Evolutionary conservation across 2,329 filamentous ascomycete genomes (phyloP), one percentile per base, ranked within the genome.

Genomic region (Tolypocladium tropicale): DNA sequence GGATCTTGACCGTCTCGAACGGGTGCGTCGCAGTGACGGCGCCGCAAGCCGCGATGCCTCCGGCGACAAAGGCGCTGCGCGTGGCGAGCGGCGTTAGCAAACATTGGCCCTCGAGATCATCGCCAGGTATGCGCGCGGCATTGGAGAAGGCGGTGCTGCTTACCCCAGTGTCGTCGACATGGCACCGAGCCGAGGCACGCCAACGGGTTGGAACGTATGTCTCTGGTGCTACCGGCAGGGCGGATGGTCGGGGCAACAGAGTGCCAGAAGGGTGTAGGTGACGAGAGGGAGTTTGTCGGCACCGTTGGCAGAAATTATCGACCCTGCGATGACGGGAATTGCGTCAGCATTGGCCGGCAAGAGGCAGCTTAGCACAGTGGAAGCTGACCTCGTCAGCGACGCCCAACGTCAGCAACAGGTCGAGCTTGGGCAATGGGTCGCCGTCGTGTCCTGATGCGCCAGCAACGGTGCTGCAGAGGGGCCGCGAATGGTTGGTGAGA

Each of bases 1-100:
- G 89, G 70, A 97, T 97, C 82, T 99, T 99, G 71, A 99, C 91
- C 14, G 93, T 97, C 76, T 99, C 94, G 76, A 97, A 97, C 56
- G 92, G 92, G 74, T 99, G 94, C 53, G 94, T 97, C 62, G 95
- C 92, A 43, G 93, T 97, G 57, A 99, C 94, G 62, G 94, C 94
- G 68, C 94, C 94, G 75, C 93, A 97, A 62, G 94, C 94, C 69
- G 94, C 94, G 68, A 99, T 89, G 70, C 94, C 94, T 70, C 94
- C 94, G 56, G 94, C 93, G 67, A 97, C 84, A 78, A 99, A 99
- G 59, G 91, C 90, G 63, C 92, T 84, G 65, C 23, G 23, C 23
- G 25, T 12, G 12, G 30, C 57, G 32, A 30, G 60, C 58, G 54
- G 46, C 30, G 57, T 63, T 52, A 62, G 54, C 58, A 39, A 7